Percentiles rank a stretch among this genome's conserved stretches.
phyloP scores from a whole-genome alignment of 164 flowering plant species.

The Hamamelis virginiana region DNA sequence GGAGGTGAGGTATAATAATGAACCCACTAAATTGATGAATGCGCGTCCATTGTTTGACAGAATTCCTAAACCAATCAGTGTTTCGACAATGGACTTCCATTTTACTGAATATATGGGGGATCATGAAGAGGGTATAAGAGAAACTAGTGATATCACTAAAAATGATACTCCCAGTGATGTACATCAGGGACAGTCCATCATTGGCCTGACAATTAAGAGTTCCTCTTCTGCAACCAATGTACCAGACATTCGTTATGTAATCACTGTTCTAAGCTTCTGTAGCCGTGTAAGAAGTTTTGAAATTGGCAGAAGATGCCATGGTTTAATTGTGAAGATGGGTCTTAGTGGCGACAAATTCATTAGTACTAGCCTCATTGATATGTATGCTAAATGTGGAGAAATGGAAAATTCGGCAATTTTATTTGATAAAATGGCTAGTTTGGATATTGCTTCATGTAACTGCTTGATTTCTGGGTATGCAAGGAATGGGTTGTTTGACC shows the following conservation, averaged over 20 bases:
- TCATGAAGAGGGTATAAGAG: no score
- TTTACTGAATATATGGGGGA: no score
- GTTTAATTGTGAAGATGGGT: constrained; percentile 16
- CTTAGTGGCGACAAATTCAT: constrained; percentile 13
- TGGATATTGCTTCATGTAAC: constrained; percentile 19
- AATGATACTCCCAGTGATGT: background rate
- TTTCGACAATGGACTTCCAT: background rate
- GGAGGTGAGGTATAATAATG: background rate
- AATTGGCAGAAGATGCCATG: constrained; percentile 20
- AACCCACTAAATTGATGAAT: background rate
- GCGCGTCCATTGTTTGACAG: constrained; percentile 6
- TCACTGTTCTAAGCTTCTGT: constrained; percentile 13
- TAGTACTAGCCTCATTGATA: constrained; percentile 12
- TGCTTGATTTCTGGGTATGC: constrained; percentile 21
- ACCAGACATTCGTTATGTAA: constrained; percentile 3
- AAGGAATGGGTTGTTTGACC: constrained; percentile 15
- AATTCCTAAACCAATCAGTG: background rate
- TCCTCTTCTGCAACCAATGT: background rate
- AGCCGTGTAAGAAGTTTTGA: constrained; percentile 4
- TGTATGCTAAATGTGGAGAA: constrained; percentile 30
- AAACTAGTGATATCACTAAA: background rate
- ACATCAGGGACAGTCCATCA: no score
- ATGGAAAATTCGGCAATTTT: constrained; percentile 10
- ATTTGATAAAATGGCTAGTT: constrained; percentile 6
- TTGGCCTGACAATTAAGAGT: no score